Base-by-base conservation (phyloP, 768 basidiomycete genomes). In the Naematelia aurantialba region DNA sequence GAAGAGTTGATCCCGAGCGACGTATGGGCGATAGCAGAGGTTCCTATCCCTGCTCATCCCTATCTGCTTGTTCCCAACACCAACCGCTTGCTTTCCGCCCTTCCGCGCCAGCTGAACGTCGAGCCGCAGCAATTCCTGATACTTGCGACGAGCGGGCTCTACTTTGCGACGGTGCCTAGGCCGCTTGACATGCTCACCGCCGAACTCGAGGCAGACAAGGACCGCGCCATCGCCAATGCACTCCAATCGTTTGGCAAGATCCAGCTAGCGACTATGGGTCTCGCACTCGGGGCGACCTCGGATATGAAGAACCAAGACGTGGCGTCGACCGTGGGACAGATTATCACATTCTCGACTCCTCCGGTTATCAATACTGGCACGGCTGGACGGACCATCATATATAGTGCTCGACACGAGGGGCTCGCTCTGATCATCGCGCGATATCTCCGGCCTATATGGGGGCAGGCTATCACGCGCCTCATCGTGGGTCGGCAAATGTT, bases 391-490 rank as follows among this genome's bases (percentile, higher is more conserved):
- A 63, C 52, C 51, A 67, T 79, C 59, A 59, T 85, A 55, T 96
- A 88, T 76, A 91, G 89, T 64, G 89, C 91, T 27, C 83, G 91
- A 56, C 83, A 91, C 59, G 90, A 96, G 78, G 93, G 90, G 1
- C 81, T 98, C 49, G 87, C 87, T 0, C 76, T 94, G 26, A 92
- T 91, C 74, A 85, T 98, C 73, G 84, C 90, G 5, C 83, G 96
- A 45, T 81, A 96, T 24, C 79, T 96, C 21, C 80, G 91, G 29
- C 89, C 91, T 1, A 81, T 96, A 60, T 97, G 96, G 94, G 88
- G 85, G 67, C 80, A 83, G 52, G 89, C 86, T 68, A 78, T 99
- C 53, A 89, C 87, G 1, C 55, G 60, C 0, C 50, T 49, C 17
- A 52, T 45, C 22, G 55, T 50, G 29, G 62, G 55, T 12, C 55